A percentile compares a stretch with the other conserved stretches of the same genome.
Conservation (phyloP, 2,329 filamentous ascomycete species). For the Paecilomyces sp. region DNA sequence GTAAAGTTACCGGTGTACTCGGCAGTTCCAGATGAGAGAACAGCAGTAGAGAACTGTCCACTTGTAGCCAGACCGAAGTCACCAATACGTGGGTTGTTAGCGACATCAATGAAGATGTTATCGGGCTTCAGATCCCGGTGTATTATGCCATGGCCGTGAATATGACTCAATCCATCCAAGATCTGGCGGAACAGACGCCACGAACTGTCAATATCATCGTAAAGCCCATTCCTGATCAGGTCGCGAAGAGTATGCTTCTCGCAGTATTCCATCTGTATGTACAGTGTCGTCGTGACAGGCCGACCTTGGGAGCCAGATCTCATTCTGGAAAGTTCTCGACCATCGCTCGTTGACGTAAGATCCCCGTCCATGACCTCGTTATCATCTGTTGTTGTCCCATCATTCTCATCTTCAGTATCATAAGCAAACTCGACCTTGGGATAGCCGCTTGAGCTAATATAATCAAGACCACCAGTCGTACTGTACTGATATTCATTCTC, state of each 20-base stretch:
- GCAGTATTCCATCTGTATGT: conserved; percentile 99
- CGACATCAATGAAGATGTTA: conserved; percentile 91
- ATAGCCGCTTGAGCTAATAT: conserved; percentile 79
- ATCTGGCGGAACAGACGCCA: conserved; percentile 92
- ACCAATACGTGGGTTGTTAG: conserved; percentile 88
- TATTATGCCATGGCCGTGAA: conserved; percentile 85
- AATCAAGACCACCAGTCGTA: conserved; percentile 74
- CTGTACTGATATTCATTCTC: conserved; percentile 42
- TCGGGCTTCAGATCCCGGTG: conserved; percentile 96
- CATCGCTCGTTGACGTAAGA: conserved; percentile 17
- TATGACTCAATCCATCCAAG: conserved; percentile 80
- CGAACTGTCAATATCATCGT: conserved; percentile 66
- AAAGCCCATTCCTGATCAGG: conserved; percentile 69
- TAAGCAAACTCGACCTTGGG: conserved; percentile 70
- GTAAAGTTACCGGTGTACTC: conserved; percentile 36
- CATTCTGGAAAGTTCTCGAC: conserved; percentile 32
- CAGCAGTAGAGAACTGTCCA: conserved; percentile 52
- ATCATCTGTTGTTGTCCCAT: conserved; percentile 28
- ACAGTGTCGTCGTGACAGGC: conserved; percentile 66
- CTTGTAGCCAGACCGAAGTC: conserved; percentile 94
- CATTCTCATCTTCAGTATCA: conserved; percentile 41
- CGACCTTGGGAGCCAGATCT: conserved; percentile 44
- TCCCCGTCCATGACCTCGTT: conserved; percentile 14
- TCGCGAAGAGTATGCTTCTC: conserved; percentile 88
- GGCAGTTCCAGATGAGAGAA: conserved; percentile 27